Evolutionary conservation across 805 yeast genomes (phyloP).

Genomic region (Barnettozyma sp.): DNA sequence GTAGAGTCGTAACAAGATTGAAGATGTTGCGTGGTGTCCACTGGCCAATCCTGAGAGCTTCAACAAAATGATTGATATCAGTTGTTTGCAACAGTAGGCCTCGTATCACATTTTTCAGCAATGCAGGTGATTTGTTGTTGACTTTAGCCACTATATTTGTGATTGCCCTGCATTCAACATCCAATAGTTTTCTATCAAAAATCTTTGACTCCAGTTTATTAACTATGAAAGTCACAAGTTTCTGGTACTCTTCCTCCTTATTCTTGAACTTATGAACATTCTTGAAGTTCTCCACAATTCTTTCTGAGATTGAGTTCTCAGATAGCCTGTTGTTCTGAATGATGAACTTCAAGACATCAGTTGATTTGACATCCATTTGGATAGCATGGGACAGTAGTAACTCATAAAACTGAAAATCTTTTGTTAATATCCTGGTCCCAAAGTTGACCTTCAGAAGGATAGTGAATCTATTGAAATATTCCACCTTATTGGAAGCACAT

Average conservation of each 20-base stretch:
- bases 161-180: slow-evolving; percentile 1
- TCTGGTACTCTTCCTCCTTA: background rate
- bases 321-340: slow-evolving; percentile 13
- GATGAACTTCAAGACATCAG: slow-evolving; percentile 16
- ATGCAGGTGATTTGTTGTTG: background rate
- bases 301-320: slow-evolving; percentile 16
- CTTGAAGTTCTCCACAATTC: slow-evolving; percentile 3
- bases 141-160: slow-evolving; percentile 1
- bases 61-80: slow-evolving; percentile 1
- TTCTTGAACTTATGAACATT: background rate
- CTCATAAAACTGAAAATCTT: slow-evolving; percentile 12
- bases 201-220: slow-evolving; percentile 22
- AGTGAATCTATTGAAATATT: slow-evolving; percentile 14
- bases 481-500: slow-evolving; percentile 5
- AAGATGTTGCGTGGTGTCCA: slow-evolving; percentile 3
- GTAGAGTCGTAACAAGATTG: slow-evolving; percentile 3
- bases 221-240: slow-evolving; percentile 13
- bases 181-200: slow-evolving; percentile 10
- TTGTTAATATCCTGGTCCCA: slow-evolving; percentile 9
- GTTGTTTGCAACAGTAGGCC: background rate
- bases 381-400: slow-evolving; percentile 7
- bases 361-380: slow-evolving; percentile 8
- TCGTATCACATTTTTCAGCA: slow-evolving; percentile 1
- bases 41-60: slow-evolving; percentile 1
- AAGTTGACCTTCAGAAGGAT: slow-evolving; percentile 16